Evolutionary conservation across 2,329 filamentous ascomycete species (phyloP).

Genomic region (Cercospora sp.): DNA sequence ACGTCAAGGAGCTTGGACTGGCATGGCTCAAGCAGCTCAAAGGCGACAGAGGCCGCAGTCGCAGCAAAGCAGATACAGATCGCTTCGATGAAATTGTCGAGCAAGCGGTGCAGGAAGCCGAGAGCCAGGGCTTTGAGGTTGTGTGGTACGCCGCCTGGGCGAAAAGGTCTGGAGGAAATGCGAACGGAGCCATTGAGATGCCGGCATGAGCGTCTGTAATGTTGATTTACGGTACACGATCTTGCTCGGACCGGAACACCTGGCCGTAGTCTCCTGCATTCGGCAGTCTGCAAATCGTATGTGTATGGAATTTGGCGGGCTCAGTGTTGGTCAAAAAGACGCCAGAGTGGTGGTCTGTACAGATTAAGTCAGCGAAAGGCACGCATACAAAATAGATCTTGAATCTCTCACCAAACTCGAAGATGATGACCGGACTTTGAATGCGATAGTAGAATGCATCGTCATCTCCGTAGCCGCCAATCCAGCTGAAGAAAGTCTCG

Average conservation of each 20-base stretch:
- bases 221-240: constrained; percentile 14
- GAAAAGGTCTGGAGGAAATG: constrained; percentile 10
- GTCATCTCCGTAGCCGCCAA: constrained; percentile 64
- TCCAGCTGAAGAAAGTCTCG: constrained; percentile 82
- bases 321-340: constrained; percentile 73
- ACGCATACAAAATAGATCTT: constrained; percentile 69
- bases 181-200: constrained; percentile 9
- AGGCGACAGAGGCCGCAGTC: background rate
- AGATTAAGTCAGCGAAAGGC: constrained; percentile 55
- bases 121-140: constrained; percentile 12
- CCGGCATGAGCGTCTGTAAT: background rate
- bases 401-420: constrained; percentile 61
- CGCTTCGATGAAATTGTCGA: constrained; percentile 9
- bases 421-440: constrained; percentile 71
- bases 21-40: constrained; percentile 18
- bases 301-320: constrained; percentile 76
- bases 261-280: constrained; percentile 76
- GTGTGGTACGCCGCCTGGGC: constrained; percentile 18
- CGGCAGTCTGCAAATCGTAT: constrained; percentile 70
- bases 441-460: constrained; percentile 78
- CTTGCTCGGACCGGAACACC: constrained; percentile 37
- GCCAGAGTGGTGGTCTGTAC: constrained; percentile 58
- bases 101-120: constrained; percentile 12
- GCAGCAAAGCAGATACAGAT: constrained; percentile 9
- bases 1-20: constrained; percentile 11